Evolutionary conservation across 768 basidiomycete species (phyloP).

Genomic region (Lyophyllum decastes): DNA sequence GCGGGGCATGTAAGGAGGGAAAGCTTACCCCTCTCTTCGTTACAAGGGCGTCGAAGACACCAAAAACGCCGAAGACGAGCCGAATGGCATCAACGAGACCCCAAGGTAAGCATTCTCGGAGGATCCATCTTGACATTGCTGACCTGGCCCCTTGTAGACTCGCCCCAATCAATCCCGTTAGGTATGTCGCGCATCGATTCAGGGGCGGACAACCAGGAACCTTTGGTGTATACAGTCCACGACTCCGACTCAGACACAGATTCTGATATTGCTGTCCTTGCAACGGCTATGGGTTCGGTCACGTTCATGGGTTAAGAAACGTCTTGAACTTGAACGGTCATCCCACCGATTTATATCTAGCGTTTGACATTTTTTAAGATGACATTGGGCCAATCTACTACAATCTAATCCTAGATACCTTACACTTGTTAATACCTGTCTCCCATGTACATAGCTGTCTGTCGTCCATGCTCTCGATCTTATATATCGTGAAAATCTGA

Average conservation of each 20-base stretch:
- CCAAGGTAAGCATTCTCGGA: slow-evolving; percentile 38
- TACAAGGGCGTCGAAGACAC: slow-evolving; percentile 31
- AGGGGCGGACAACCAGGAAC: neutral
- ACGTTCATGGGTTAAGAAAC: slow-evolving; percentile 9
- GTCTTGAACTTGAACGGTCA: neutral
- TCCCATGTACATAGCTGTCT: neutral
- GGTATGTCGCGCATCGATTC: neutral
- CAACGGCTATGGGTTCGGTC: slow-evolving; percentile 25
- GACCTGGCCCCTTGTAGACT: slow-evolving; percentile 25
- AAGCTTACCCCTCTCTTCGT: slow-evolving; percentile 58
- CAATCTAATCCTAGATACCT: neutral
- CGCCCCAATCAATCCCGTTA: slow-evolving; percentile 26
- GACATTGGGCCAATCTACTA: neutral
- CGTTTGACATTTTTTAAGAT: neutral
- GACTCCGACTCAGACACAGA: slow-evolving; percentile 30
- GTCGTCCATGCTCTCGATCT: neutral
- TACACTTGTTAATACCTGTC: neutral
- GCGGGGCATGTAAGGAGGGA: slow-evolving; percentile 65
- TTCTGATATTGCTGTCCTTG: slow-evolving; percentile 32
- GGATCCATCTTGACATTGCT: neutral
- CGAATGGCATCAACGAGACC: slow-evolving; percentile 44
- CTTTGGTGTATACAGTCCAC: slow-evolving; percentile 10
- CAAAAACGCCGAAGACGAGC: slow-evolving; percentile 39
- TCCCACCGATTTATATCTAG: neutral
- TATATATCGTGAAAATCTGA: neutral